Base-by-base conservation (phyloP, 495 filamentous ascomycete genomes). In the Tuber magnatum region DNA sequence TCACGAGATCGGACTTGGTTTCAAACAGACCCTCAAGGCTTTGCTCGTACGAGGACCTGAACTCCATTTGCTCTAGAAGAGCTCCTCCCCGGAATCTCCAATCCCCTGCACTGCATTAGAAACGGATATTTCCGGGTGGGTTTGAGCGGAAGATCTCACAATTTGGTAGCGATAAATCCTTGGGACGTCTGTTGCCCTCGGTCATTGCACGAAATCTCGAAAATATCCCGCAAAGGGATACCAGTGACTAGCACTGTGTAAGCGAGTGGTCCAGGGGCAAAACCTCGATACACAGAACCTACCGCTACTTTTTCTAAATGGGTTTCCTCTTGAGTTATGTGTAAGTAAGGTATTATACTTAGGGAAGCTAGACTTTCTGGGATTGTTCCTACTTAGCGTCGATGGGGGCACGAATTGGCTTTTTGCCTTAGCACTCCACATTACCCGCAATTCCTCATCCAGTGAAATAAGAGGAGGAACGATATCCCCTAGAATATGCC, bases 11-110 rank as follows among this genome's bases (percentile, higher is more conserved):
- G 12, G 51, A 61, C n/a, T 4, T 61, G 0, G 16, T 16, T n/a
- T 32, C 4, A 32, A 14, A 32, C 2, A 76, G 6, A 68, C n/a
- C 40, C 7, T 6, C 24, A n/a, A 69, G 18, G 18, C 73, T 48
- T 18, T 78, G 77, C 40, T 74, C 75, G 16, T 78, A 39, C 16
- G 75, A 71, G n/a, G 77, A 79, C n/a, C 44, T n/a, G 42, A 79
- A 79, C 28, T 61, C 42, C 39, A 78, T 77, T 51, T 77, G 70
- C 40, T 22, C 56, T 24, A 78, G 61, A 20, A 78, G 35, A 28
- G 77, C 38, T 5, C 32, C 28, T 43, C 35, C 42, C 77, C 77
- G 77, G 46, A 77, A 77, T 56, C 46, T 51, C 46, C 46, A 51
- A n/a, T 72, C 42, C 70, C 70, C 70, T 72, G n/a, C 10, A 32